Evolutionary conservation across 2,329 filamentous ascomycete genomes (phyloP).

Genomic region (Alternaria triticina): DNA sequence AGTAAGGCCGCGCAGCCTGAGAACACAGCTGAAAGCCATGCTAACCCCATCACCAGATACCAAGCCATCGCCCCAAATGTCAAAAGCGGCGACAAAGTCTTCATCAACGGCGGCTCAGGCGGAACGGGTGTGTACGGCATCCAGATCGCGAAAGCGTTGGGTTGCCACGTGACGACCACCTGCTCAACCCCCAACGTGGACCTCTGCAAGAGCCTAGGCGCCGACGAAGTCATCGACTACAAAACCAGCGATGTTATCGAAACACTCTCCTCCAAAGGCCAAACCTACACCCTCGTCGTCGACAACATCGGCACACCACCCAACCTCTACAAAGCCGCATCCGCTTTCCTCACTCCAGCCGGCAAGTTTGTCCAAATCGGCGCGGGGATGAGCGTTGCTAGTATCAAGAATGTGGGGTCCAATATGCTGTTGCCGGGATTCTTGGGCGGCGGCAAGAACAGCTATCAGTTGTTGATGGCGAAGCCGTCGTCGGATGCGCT

Average conservation of each 20-base stretch:
- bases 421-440: constrained; percentile 55
- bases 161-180: constrained; percentile 64
- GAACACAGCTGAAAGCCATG: background rate
- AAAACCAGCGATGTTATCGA: constrained; percentile 56
- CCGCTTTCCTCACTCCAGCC: constrained; percentile 57
- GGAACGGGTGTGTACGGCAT: constrained; percentile 67
- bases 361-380: constrained; percentile 56
- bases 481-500: constrained; percentile 55
- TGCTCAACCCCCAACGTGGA: constrained; percentile 66
- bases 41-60: constrained; percentile 9
- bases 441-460: constrained; percentile 59
- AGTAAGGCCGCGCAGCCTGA: constrained; percentile 19
- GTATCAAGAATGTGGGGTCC: constrained; percentile 38
- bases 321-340: constrained; percentile 60
- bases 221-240: constrained; percentile 70
- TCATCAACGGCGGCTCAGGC: constrained; percentile 70
- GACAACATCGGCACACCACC: constrained; percentile 63
- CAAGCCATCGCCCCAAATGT: constrained; percentile 47
- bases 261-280: constrained; percentile 55
- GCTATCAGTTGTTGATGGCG: constrained; percentile 49
- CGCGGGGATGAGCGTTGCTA: constrained; percentile 11
- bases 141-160: constrained; percentile 67
- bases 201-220: constrained; percentile 64
- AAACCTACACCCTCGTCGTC: constrained; percentile 60
- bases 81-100: constrained; percentile 59